Percentiles rank a stretch among this genome's conserved stretches.
phyloP scores from a whole-genome alignment of 2,329 filamentous ascomycete species.

The Ascochyta rabiei region DNA sequence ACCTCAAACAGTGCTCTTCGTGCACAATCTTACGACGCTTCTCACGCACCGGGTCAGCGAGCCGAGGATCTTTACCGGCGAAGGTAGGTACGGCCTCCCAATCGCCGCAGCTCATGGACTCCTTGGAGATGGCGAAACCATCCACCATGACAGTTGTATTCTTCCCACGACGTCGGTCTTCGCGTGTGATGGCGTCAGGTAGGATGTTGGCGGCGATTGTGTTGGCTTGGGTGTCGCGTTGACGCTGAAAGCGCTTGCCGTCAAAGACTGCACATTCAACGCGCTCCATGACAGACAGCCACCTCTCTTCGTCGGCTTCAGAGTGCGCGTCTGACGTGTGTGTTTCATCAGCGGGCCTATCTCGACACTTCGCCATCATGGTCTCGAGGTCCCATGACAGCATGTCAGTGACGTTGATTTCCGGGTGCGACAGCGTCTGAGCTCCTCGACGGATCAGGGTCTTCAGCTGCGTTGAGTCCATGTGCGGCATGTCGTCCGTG shows the following conservation, averaged over 20 bases:
- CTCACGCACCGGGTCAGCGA: constrained; percentile 56
- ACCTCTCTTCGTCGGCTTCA: constrained; percentile 59
- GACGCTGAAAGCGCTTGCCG: constrained; percentile 58
- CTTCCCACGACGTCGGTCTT: constrained; percentile 61
- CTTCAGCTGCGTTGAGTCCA: constrained; percentile 60
- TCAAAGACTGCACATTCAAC: constrained; percentile 65
- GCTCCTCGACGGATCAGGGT: constrained; percentile 61
- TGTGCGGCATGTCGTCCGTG: constrained; percentile 58
- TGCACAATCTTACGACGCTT: constrained; percentile 56
- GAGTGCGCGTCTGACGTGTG: constrained; percentile 40
- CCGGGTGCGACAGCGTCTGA: constrained; percentile 58
- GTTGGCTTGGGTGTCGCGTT: constrained; percentile 34
- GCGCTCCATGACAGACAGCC: constrained; percentile 62
- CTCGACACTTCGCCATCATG: constrained; percentile 60
- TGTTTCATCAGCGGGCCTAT: constrained; percentile 54
- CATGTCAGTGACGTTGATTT: constrained; percentile 63
- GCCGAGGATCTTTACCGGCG: constrained; percentile 60
- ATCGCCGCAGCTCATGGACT: constrained; percentile 58
- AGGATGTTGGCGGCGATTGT: constrained; percentile 47
- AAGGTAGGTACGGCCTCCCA: constrained; percentile 65
- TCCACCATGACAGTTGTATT: constrained; percentile 64
- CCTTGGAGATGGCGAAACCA: constrained; percentile 63
- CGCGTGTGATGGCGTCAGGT: constrained; percentile 48
- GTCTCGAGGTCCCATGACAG: constrained; percentile 63
- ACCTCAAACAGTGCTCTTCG: constrained; percentile 60